Percentiles rank a stretch among this genome's conserved stretches.
Evolutionary conservation across 345 rosid genomes (phyloP).

Genomic region (Aquilaria sinensis): DNA sequence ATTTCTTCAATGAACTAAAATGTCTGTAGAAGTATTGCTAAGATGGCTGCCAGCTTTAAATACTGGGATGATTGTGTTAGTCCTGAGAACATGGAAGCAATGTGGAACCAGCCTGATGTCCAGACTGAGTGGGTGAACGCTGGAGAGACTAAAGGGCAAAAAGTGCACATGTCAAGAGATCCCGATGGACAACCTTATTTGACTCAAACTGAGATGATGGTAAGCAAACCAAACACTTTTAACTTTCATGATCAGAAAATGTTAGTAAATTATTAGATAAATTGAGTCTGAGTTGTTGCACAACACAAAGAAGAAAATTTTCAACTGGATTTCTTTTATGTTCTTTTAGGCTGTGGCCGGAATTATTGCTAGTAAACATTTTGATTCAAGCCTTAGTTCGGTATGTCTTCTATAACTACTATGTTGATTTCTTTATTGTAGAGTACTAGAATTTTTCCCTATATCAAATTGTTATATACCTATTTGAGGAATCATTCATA

Average conservation of each 20-base stretch:
- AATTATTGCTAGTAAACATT: slow-evolving; percentile 63
- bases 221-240: slow-evolving; percentile 11
- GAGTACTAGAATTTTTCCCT: too few relatives aligned
- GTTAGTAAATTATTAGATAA: too few relatives aligned
- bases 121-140: slow-evolving; percentile 76
- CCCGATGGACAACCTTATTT: slow-evolving; percentile 89
- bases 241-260: background rate
- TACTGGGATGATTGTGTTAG: slow-evolving; percentile 88
- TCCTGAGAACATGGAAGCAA: slow-evolving; percentile 57
- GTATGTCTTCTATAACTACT: slow-evolving; percentile 31
- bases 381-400: slow-evolving; percentile 48
- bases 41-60: slow-evolving; percentile 67
- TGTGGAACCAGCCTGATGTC: slow-evolving; percentile 81
- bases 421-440: too few relatives aligned
- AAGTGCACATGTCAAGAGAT: slow-evolving; percentile 88
- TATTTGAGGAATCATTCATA: too few relatives aligned
- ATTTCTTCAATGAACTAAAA: background rate
- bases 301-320: background rate
- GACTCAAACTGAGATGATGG: slow-evolving; percentile 92
- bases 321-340: background rate
- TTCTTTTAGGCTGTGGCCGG: slow-evolving; percentile 84
- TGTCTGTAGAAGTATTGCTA: slow-evolving; percentile 15
- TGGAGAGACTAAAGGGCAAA: slow-evolving; percentile 77
- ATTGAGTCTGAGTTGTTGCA: background rate
- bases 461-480: too few relatives aligned